A percentile compares a stretch with the other conserved stretches of the same genome.
Conservation (phyloP, 2,329 filamentous ascomycete species). For the Ascochyta pisi region DNA sequence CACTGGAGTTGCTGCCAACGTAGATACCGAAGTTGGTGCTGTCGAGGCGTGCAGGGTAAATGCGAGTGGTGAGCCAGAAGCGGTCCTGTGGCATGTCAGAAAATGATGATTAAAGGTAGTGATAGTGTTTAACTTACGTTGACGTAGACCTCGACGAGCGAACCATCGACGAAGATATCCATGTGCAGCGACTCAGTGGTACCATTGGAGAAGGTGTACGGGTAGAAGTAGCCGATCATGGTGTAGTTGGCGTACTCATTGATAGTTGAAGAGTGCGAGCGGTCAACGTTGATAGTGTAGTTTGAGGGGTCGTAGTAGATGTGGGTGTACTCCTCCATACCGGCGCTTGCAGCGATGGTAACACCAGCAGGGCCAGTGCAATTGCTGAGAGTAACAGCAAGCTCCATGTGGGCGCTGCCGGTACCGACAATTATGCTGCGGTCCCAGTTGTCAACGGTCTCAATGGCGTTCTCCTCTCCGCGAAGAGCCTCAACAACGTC, state of each 20-base stretch:
- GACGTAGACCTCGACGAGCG: constrained; percentile 55
- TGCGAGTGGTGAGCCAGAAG: constrained; percentile 51
- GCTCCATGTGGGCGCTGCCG: constrained; percentile 50
- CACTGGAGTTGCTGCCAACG: constrained; percentile 47
- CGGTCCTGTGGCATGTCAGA: constrained; percentile 39
- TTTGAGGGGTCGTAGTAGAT: constrained; percentile 56
- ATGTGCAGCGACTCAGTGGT: constrained; percentile 51
- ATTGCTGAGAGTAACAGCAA: constrained; percentile 50
- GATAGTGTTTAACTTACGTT: constrained; percentile 40
- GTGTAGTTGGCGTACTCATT: constrained; percentile 52
- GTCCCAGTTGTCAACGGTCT: constrained; percentile 24
- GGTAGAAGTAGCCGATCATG: constrained; percentile 56
- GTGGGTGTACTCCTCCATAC: constrained; percentile 53
- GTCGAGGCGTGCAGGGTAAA: constrained; percentile 55
- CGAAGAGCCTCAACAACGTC: constrained; percentile 55
- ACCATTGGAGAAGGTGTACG: constrained; percentile 50
- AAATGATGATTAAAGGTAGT: not conserved
- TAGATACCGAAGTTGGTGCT: constrained; percentile 54
- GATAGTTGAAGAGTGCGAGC: constrained; percentile 53
- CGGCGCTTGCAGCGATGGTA: constrained; percentile 52
- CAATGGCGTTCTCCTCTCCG: constrained; percentile 28
- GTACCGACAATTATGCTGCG: constrained; percentile 34
- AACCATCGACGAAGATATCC: constrained; percentile 57
- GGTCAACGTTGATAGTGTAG: constrained; percentile 55
- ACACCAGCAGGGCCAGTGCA: constrained; percentile 52